phyloP scores from a whole-genome alignment of 805 yeast species.

The Pichia kluyveri region DNA sequence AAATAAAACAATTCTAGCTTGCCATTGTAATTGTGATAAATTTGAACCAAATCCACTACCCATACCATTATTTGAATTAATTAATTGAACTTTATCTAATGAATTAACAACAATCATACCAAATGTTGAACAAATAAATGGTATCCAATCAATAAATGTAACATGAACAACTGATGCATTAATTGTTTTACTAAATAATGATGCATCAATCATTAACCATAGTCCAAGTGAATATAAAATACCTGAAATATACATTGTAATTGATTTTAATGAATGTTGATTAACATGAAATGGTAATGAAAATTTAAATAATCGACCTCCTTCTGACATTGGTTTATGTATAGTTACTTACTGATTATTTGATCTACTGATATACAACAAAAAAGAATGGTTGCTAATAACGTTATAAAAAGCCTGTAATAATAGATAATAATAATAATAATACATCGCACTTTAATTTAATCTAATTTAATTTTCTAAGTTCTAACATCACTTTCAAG shows the following conservation, averaged over 20 bases:
- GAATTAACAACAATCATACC: constrained; percentile 82
- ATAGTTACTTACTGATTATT: constrained; percentile 2
- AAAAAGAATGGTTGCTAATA: no score
- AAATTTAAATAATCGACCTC: constrained; percentile 54
- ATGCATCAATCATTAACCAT: constrained; percentile 85
- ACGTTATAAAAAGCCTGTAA: no score
- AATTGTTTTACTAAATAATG: constrained; percentile 72
- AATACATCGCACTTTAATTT: background rate
- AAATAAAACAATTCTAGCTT: constrained; percentile 83
- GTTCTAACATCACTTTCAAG: constrained; percentile 7
- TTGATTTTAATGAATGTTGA: constrained; percentile 48
- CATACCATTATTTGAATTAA: constrained; percentile 11
- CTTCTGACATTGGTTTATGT: constrained; percentile 25
- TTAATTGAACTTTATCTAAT: constrained; percentile 51
- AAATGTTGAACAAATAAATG: constrained; percentile 75
- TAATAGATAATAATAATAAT: background rate
- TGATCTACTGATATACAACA: background rate
- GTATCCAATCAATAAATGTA: constrained; percentile 92
- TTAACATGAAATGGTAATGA: constrained; percentile 61
- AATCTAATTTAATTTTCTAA: background rate
- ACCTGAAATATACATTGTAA: constrained; percentile 73
- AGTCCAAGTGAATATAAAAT: constrained; percentile 76
- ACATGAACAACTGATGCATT: constrained; percentile 85
- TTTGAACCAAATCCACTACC: constrained; percentile 21
- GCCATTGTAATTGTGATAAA: constrained; percentile 59